Conservation (phyloP, 1,139 yeast species). For the Kurtzmaniella quercitrusa region DNA sequence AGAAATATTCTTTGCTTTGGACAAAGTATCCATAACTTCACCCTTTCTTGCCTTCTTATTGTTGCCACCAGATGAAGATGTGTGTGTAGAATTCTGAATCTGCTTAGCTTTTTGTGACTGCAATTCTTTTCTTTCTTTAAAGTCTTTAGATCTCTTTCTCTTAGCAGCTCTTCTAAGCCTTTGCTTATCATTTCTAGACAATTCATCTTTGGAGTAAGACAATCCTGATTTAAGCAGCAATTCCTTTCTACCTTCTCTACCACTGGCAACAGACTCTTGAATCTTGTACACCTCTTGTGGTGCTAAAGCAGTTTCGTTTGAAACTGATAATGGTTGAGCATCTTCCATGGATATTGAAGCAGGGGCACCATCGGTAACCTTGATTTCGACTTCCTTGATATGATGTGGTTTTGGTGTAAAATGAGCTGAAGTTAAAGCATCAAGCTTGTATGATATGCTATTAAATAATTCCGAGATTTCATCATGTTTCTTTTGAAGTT, state of each 20-base stretch:
- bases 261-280: slow-evolving; percentile 44
- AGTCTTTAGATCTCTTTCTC: slow-evolving; percentile 67
- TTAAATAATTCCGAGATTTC: slow-evolving; percentile 70
- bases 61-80: slow-evolving; percentile 20
- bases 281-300: slow-evolving; percentile 91
- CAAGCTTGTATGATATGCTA: slow-evolving; percentile 66
- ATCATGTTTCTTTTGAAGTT: slow-evolving; percentile 65
- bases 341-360: slow-evolving; percentile 91
- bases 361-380: slow-evolving; percentile 48
- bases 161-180: slow-evolving; percentile 82
- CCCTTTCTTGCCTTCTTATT: slow-evolving; percentile 54
- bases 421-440: slow-evolving; percentile 87
- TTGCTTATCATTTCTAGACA: slow-evolving; percentile 82
- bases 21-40: slow-evolving; percentile 66
- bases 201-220: slow-evolving; percentile 77
- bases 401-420: slow-evolving; percentile 89
- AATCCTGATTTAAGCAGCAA: slow-evolving; percentile 76
- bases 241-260: slow-evolving; percentile 41
- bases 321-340: slow-evolving; percentile 85
- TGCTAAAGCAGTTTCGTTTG: slow-evolving; percentile 75
- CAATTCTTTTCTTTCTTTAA: slow-evolving; percentile 32
- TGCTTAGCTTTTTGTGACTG: slow-evolving; percentile 21
- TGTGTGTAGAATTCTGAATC: too few species aligned
- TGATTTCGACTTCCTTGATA: slow-evolving; percentile 67
- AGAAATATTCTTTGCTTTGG: slow-evolving; percentile 73